A percentile compares a stretch with the other conserved stretches of the same genome.
Conservation (phyloP, 345 rosid species). For the Raphanus sativus region DNA sequence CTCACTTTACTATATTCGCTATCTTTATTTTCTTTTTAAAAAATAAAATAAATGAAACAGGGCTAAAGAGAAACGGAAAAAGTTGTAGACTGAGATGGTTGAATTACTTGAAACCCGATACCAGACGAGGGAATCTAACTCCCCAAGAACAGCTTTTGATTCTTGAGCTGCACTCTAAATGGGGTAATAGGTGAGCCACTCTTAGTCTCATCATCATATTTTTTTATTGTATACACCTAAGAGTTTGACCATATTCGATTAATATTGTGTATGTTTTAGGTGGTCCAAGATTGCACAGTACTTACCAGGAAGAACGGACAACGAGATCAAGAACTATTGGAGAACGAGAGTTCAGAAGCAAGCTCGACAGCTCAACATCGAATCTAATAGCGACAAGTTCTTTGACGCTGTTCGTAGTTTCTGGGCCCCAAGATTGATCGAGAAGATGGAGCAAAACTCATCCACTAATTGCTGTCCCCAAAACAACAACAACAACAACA, state of each 20-base stretch:
- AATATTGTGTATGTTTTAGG: conserved; percentile 35
- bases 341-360: conserved; percentile 93
- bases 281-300: conserved; percentile 93
- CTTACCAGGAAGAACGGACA: conserved; percentile 92
- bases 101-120: conserved; percentile 86
- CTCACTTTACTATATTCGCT: not conserved
- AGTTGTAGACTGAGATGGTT: conserved; percentile 95
- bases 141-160: conserved; percentile 83
- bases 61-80: conserved; percentile 83
- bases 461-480: conserved; percentile 27
- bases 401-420: conserved; percentile 60
- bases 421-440: conserved; percentile 80
- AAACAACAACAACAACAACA: conserved; percentile 7
- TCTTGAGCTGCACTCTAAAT: conserved; percentile 85
- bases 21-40: not conserved
- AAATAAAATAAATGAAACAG: conserved; percentile 32
- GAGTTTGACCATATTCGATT: not conserved
- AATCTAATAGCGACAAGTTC: conserved; percentile 69
- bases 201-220: not conserved
- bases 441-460: conserved; percentile 58
- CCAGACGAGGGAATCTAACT: conserved; percentile 81
- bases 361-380: conserved; percentile 77
- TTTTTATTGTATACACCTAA: not conserved
- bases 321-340: conserved; percentile 95
- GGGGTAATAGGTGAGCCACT: conserved; percentile 76